These are phyloP conservation scores for Magnaporthiopsis poae DNA, from an alignment of 2,329 filamentous ascomycete species.

Conservation along the genomic window DNA sequence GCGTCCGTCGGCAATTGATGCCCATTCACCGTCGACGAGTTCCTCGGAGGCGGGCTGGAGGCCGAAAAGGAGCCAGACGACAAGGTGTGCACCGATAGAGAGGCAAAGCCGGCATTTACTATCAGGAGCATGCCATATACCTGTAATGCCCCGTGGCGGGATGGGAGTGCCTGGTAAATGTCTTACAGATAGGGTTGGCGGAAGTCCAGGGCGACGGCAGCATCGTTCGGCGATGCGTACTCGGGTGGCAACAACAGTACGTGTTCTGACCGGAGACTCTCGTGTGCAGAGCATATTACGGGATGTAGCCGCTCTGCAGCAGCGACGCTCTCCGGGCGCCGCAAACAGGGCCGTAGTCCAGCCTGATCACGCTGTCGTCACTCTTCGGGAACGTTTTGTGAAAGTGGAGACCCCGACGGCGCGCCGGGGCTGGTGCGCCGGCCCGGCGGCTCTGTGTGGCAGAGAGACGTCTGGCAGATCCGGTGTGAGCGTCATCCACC, in stretches of 20 bases:
- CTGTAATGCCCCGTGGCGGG: constrained; percentile 14
- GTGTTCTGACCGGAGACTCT: constrained; percentile 43
- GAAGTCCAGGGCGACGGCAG: constrained; percentile 23
- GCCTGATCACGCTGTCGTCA: constrained; percentile 17
- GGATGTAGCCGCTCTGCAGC: constrained; percentile 44
- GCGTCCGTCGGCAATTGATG: no score
- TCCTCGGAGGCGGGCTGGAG: no score
- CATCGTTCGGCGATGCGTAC: constrained; percentile 11
- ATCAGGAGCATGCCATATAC: not conserved
- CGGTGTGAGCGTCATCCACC: no score
- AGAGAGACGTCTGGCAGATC: no score
- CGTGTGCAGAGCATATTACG: constrained; percentile 45
- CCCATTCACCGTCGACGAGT: no score
- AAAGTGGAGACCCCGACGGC: constrained; percentile 40
- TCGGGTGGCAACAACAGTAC: constrained; percentile 40
- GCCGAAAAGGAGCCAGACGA: no score
- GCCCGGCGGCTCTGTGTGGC: no score
- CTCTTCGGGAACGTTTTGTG: constrained; percentile 24
- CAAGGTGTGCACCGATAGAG: no score
- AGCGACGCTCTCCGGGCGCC: constrained; percentile 21
- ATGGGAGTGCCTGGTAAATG: constrained; percentile 40
- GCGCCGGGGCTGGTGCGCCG: constrained; percentile 38
- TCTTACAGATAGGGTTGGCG: constrained; percentile 36
- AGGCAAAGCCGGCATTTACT: no score
- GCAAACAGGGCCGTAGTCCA: constrained; percentile 42